Conservation (phyloP, 305 asterid genomes). For the Caryopteris hybrid region DNA sequence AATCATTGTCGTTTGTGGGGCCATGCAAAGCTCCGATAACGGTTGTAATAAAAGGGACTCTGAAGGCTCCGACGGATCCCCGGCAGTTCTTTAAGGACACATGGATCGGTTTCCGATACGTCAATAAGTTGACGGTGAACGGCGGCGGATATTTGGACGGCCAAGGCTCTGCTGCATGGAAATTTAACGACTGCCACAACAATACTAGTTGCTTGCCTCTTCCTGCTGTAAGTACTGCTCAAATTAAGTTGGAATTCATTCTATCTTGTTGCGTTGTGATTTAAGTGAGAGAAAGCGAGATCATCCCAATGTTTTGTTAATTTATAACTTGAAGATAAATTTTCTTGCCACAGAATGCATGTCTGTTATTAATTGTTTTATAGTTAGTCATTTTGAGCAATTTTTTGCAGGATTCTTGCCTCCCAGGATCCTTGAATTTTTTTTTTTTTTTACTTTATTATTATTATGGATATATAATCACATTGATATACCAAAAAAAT, state of each 20-base stretch:
- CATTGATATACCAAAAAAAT: too few species aligned
- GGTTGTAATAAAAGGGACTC: conserved; percentile 33
- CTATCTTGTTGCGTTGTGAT: not conserved
- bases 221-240: conserved; percentile 42
- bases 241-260: not conserved
- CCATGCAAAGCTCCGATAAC: conserved; percentile 36
- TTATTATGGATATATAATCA: too few species aligned
- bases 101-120: conserved; percentile 59
- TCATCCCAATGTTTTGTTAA: too few species aligned
- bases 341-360: too few species aligned
- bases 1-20: conserved; percentile 40
- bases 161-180: conserved; percentile 61
- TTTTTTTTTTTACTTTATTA: too few species aligned
- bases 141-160: conserved; percentile 75
- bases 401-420: too few species aligned
- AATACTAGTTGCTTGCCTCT: conserved; percentile 42
- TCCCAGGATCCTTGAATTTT: too few species aligned
- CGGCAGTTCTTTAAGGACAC: conserved; percentile 22
- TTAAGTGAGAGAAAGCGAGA: too few species aligned
- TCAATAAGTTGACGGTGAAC: conserved; percentile 32
- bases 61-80: conserved; percentile 42
- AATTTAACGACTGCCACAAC: conserved; percentile 41
- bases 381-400: too few species aligned
- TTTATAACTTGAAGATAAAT: too few species aligned
- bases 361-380: too few species aligned